phyloP scores from a whole-genome alignment of 2,329 filamentous ascomycete genomes.

The Fusarium burgessii region DNA sequence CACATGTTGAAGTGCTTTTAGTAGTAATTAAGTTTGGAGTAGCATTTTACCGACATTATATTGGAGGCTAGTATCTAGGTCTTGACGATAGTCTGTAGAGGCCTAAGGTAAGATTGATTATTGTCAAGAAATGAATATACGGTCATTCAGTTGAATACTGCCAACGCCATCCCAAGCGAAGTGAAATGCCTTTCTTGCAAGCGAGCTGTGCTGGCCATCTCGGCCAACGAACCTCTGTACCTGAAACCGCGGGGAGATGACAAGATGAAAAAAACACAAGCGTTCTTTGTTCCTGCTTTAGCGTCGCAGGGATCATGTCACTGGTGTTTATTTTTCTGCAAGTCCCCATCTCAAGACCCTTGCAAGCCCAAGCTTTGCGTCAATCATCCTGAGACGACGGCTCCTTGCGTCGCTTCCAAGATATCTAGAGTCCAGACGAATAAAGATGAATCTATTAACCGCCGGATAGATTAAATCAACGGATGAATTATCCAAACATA shows the following conservation, averaged over 20 bases:
- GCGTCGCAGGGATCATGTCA: conserved; percentile 18
- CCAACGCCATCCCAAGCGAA: conserved; percentile 18
- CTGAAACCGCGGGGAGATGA: conserved; percentile 38
- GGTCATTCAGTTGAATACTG: not conserved
- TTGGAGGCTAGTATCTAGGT: not conserved
- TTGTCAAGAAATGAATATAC: not conserved
- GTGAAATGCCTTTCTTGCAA: no score
- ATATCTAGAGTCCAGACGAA: not conserved
- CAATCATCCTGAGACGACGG: conserved; percentile 13
- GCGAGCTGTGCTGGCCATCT: no score
- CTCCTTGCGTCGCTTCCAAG: not conserved
- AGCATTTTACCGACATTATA: not conserved
- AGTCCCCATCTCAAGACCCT: conserved; percentile 8
- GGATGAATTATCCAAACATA: not conserved
- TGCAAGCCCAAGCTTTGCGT: not conserved
- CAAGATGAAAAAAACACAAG: conserved; percentile 17
- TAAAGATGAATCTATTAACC: not conserved
- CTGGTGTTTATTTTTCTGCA: conserved; percentile 33
- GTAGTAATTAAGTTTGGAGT: no score
- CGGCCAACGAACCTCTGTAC: conserved; percentile 33
- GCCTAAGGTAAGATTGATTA: not conserved
- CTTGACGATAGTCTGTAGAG: not conserved
- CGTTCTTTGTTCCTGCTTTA: conserved; percentile 39
- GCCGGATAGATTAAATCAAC: not conserved
- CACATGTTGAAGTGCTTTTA: no score